These are phyloP conservation scores for Diaporthe australafricana DNA, from an alignment of 2,329 filamentous ascomycete species.

Conservation along the genomic window DNA sequence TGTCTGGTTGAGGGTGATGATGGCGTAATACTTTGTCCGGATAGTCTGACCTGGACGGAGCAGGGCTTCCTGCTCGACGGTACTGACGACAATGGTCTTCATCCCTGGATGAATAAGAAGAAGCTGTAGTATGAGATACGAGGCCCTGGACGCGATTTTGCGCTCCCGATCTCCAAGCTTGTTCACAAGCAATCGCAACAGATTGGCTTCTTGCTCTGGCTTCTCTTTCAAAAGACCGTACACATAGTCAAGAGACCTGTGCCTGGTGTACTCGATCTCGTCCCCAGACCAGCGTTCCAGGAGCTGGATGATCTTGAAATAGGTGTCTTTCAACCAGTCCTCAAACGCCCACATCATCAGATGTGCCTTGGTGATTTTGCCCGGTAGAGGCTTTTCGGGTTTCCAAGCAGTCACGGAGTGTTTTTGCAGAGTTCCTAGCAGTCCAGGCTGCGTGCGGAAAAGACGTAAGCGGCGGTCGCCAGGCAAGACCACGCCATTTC, in stretches of 20 bases:
- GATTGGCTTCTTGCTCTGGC: slow-evolving; percentile 95
- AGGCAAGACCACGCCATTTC: slow-evolving; percentile 87
- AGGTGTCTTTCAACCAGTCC: slow-evolving; percentile 93
- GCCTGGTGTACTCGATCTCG: slow-evolving; percentile 93
- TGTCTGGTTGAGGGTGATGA: slow-evolving; percentile 97
- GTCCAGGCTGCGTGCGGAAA: slow-evolving; percentile 83
- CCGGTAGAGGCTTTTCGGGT: slow-evolving; percentile 76
- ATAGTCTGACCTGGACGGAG: slow-evolving; percentile 88
- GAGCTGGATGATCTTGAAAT: slow-evolving; percentile 92
- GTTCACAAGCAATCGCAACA: slow-evolving; percentile 91
- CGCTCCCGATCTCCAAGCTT: slow-evolving; percentile 96
- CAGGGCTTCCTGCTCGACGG: slow-evolving; percentile 88
- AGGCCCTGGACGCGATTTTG: slow-evolving; percentile 94
- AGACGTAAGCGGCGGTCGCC: slow-evolving; percentile 82
- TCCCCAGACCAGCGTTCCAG: slow-evolving; percentile 94
- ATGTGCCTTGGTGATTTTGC: slow-evolving; percentile 79
- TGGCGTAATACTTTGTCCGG: slow-evolving; percentile 93
- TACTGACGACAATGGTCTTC: slow-evolving; percentile 88
- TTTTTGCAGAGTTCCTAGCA: slow-evolving; percentile 78
- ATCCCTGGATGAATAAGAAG: slow-evolving; percentile 91
- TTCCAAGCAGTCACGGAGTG: slow-evolving; percentile 71
- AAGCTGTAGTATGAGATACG: slow-evolving; percentile 92
- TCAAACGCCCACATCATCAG: slow-evolving; percentile 92
- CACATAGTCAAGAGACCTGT: slow-evolving; percentile 88
- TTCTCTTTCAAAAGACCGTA: slow-evolving; percentile 94